These are phyloP conservation scores for Pleurotus djamor DNA, from an alignment of 768 basidiomycete genomes.

Conservation along the genomic window DNA sequence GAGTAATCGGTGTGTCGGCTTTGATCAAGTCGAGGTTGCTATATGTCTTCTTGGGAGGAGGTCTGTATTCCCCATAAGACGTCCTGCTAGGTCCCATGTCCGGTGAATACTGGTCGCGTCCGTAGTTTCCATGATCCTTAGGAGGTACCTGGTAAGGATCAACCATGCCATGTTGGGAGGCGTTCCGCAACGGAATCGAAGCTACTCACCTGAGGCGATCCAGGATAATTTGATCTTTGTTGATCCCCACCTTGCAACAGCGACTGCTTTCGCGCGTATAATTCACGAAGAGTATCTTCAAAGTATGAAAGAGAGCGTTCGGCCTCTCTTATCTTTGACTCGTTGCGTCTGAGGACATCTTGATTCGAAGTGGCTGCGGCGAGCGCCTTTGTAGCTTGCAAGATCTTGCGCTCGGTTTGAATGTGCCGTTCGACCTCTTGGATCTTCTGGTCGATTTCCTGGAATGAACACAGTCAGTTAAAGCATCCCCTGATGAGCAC, in stretches of 20 bases:
- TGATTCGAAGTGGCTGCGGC: conserved; percentile 83
- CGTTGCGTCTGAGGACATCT: conserved; percentile 80
- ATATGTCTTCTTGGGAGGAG: conserved; percentile 62
- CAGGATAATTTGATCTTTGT: conserved; percentile 46
- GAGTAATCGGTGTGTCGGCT: conserved; percentile 94
- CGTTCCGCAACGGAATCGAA: not conserved
- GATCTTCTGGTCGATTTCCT: conserved; percentile 91
- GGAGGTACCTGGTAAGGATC: conserved; percentile 42
- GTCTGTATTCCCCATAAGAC: conserved; percentile 27
- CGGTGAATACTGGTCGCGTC: conserved; percentile 35
- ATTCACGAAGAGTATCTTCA: conserved; percentile 79
- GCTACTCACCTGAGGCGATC: conserved; percentile 37
- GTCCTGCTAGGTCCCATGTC: conserved; percentile 23
- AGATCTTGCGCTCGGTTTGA: conserved; percentile 88
- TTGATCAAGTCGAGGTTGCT: conserved; percentile 93
- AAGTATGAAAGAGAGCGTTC: conserved; percentile 85
- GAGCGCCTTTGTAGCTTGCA: conserved; percentile 79
- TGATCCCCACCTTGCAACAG: conserved; percentile 56
- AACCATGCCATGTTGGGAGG: conserved; percentile 5
- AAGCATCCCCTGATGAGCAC: not conserved
- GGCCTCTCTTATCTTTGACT: conserved; percentile 85
- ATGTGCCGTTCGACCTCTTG: conserved; percentile 88
- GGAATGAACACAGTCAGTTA: conserved; percentile 6
- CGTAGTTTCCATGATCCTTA: conserved; percentile 42
- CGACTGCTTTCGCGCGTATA: conserved; percentile 74